phyloP scores from a whole-genome alignment of 2,329 filamentous ascomycete genomes.

The Allantophomopsis lycopodina region DNA sequence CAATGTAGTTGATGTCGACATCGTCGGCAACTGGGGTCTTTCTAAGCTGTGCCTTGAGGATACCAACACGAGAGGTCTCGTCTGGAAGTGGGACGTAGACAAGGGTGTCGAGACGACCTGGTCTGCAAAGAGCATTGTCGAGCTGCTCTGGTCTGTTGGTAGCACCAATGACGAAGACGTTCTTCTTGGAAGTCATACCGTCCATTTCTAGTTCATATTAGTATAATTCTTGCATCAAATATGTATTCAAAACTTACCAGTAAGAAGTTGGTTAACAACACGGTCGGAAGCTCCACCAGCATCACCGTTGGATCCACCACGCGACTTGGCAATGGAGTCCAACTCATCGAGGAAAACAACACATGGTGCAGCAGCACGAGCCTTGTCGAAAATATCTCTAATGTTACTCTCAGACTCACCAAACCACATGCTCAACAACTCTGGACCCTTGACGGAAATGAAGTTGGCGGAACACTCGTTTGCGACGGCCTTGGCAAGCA shows the following conservation, averaged over 20 bases:
- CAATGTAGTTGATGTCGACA: slow-evolving; percentile 83
- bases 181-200: slow-evolving; percentile 99
- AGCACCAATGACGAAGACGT: slow-evolving; percentile 97
- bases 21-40: slow-evolving; percentile 89
- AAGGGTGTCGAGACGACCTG: slow-evolving; percentile 94
- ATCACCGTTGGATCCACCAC: slow-evolving; percentile 91
- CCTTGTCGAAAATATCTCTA: slow-evolving; percentile 99
- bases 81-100: slow-evolving; percentile 97
- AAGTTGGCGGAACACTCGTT: slow-evolving; percentile 99
- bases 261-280: slow-evolving; percentile 98
- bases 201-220: slow-evolving; percentile 70
- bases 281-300: slow-evolving; percentile 97
- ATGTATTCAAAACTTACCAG: slow-evolving; percentile 44
- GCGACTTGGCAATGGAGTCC: slow-evolving; percentile 98
- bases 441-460: slow-evolving; percentile 97
- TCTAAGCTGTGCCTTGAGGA: slow-evolving; percentile 90
- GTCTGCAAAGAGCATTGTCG: slow-evolving; percentile 94
- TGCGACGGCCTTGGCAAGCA: slow-evolving; percentile 97
- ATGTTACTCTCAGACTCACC: slow-evolving; percentile 99
- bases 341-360: slow-evolving; percentile 98
- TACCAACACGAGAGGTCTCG: slow-evolving; percentile 75
- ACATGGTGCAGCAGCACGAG: slow-evolving; percentile 91
- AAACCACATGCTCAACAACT: slow-evolving; percentile 99
- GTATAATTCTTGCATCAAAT: slow-evolving; percentile 12
- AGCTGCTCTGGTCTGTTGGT: slow-evolving; percentile 98